Percentiles rank a stretch among this genome's conserved stretches.
Conservation (phyloP, 2,329 filamentous ascomycete genomes). For the Sclerotinia trifoliorum region DNA sequence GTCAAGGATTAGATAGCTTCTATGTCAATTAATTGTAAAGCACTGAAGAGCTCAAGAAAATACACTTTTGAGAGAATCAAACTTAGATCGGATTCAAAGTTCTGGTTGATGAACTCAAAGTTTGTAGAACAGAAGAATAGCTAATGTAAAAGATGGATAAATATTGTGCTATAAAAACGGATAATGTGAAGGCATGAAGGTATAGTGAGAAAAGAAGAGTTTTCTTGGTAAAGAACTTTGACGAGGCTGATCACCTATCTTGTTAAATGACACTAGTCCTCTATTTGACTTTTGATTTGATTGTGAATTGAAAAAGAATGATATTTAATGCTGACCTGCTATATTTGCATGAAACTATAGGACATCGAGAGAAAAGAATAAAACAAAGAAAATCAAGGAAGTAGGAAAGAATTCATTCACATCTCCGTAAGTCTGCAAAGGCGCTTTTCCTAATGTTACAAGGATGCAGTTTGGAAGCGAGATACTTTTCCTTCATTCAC, state of each 20-base stretch:
- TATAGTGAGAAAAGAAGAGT: background rate
- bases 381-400: background rate
- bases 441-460: background rate
- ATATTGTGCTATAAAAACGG: background rate
- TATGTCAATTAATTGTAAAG: background rate
- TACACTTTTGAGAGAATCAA: background rate
- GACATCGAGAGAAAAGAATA: background rate
- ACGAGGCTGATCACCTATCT: background rate
- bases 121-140: background rate
- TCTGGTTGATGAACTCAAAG: background rate
- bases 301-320: background rate
- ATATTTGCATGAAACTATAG: background rate
- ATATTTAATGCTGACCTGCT: too few relatives aligned
- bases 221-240: background rate
- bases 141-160: background rate
- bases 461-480: background rate
- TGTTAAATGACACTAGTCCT: background rate
- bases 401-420: background rate
- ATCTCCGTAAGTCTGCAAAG: background rate
- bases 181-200: background rate
- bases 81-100: background rate
- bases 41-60: rapidly evolving
- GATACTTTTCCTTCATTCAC: background rate
- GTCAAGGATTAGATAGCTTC: background rate
- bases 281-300: too few relatives aligned